These are phyloP conservation scores for Thraustochytrium sp. DNA, from an alignment of 352 stramenopile genomes.

Conservation along the genomic window DNA sequence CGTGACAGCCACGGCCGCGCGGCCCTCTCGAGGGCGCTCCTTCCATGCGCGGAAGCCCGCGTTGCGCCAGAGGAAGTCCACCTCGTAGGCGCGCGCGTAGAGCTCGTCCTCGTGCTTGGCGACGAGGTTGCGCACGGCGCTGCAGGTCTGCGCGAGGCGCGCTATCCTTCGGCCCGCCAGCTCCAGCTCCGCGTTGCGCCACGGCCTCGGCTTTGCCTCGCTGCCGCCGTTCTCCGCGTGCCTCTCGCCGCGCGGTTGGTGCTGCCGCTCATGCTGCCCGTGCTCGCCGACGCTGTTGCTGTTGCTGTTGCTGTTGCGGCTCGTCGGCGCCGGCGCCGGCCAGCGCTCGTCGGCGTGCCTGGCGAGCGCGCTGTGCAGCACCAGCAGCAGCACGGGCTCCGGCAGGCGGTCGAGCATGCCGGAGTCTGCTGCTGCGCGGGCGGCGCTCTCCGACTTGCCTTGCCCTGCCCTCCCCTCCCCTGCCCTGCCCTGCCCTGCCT, in stretches of 20 bases:
- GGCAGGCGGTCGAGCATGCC: background rate
- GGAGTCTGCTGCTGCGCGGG: background rate
- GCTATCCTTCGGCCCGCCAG: background rate
- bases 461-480: background rate
- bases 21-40: background rate
- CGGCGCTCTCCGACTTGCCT: background rate
- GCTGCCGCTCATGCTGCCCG: background rate
- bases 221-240: too few relatives aligned
- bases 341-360: background rate
- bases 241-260: too few relatives aligned
- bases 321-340: background rate
- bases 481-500: too few relatives aligned
- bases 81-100: background rate
- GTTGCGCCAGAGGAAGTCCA: background rate
- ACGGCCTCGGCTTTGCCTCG: too few relatives aligned
- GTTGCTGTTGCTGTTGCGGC: background rate
- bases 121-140: background rate
- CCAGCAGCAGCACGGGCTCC: background rate
- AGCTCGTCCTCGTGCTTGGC: background rate
- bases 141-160: background rate
- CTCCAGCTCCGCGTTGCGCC: background rate
- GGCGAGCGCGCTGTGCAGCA: background rate
- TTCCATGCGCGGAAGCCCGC: background rate
- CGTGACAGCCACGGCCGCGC: background rate
- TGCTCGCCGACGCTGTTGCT: background rate